These are phyloP conservation scores for Penicillium sp. DNA, from an alignment of 2,329 filamentous ascomycete species.

Conservation along the genomic window DNA sequence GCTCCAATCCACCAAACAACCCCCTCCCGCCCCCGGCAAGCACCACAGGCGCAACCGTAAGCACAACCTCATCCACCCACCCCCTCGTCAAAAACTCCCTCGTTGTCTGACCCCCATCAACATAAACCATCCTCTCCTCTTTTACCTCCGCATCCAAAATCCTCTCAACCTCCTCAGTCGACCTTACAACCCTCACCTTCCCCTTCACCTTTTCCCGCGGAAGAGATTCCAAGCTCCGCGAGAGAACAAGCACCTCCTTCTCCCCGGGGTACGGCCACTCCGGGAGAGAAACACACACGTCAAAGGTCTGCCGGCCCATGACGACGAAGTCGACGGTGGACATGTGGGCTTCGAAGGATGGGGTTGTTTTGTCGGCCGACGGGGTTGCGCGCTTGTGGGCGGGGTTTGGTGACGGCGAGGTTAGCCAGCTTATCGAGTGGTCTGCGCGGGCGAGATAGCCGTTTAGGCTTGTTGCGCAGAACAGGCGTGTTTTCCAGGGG, in stretches of 20 bases:
- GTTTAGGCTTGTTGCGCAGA: constrained; percentile 19
- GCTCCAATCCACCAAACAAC: constrained; percentile 3
- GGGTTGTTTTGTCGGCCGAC: neutral
- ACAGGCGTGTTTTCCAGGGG: constrained; percentile 10
- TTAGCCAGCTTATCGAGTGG: constrained; percentile 18
- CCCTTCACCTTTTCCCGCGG: neutral
- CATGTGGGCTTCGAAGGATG: constrained; percentile 13
- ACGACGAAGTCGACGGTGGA: constrained; percentile 15
- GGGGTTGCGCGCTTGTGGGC: neutral
- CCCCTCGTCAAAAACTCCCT: constrained; percentile 15
- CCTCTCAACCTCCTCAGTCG: constrained; percentile 4
- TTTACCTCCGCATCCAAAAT: constrained; percentile 1
- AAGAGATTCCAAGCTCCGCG: neutral
- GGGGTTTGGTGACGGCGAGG: neutral
- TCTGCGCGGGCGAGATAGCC: constrained; percentile 17
- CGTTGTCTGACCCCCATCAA: constrained; percentile 15
- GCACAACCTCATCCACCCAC: constrained; percentile 20
- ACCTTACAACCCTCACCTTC: constrained; percentile 1
- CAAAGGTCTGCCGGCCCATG: constrained; percentile 19
- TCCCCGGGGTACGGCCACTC: constrained; percentile 14
- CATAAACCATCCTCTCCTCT: constrained; percentile 7
- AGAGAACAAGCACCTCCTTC: constrained; percentile 15
- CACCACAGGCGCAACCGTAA: constrained; percentile 16
- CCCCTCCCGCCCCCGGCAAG: neutral
- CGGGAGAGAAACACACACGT: neutral